Percentiles rank a stretch among this genome's conserved stretches.
Conservation (phyloP, 495 filamentous ascomycete genomes). For the Durotheca rogersii region DNA sequence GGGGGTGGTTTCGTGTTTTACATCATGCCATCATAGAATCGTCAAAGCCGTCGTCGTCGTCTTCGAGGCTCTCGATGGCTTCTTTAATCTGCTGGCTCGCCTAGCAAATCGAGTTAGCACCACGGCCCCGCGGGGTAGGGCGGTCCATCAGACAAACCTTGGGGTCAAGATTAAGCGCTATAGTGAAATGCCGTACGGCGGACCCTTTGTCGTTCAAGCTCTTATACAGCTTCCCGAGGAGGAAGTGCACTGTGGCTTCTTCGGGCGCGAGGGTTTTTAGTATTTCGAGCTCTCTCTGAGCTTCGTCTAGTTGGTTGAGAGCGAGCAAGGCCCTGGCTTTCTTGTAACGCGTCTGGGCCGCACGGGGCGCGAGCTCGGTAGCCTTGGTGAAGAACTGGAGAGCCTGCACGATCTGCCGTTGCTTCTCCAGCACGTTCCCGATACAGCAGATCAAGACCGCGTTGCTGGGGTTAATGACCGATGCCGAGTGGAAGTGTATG, state of each 20-base stretch:
- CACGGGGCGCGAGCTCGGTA: conserved; percentile 74
- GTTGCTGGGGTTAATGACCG: conserved; percentile 86
- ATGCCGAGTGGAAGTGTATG: conserved; percentile 83
- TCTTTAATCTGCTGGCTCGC: conserved; percentile 89
- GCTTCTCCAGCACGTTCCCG: conserved; percentile 83
- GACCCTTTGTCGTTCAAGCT: conserved; percentile 70
- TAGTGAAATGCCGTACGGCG: conserved; percentile 90
- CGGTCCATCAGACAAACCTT: conserved; percentile 66
- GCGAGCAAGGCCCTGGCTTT: conserved; percentile 86
- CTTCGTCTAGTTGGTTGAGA: conserved; percentile 66
- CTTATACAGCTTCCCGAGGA: conserved; percentile 86
- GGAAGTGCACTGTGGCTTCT: conserved; percentile 92
- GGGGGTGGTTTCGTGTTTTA: conserved; percentile 7
- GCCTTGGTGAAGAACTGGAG: conserved; percentile 78
- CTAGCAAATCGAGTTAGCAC: conserved; percentile 48
- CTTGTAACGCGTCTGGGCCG: conserved; percentile 80
- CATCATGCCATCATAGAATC: conserved; percentile 57
- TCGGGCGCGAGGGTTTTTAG: conserved; percentile 90
- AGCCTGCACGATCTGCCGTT: conserved; percentile 74
- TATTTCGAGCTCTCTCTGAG: conserved; percentile 74
- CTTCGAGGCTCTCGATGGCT: conserved; percentile 84
- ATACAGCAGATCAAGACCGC: conserved; percentile 88
- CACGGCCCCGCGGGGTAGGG: not conserved
- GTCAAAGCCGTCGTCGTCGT: conserved; percentile 78
- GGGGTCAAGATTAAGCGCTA: conserved; percentile 91